Evolutionary conservation across 2,329 filamentous ascomycete species (phyloP).

Genomic region (Trichophyton benhamiae): DNA sequence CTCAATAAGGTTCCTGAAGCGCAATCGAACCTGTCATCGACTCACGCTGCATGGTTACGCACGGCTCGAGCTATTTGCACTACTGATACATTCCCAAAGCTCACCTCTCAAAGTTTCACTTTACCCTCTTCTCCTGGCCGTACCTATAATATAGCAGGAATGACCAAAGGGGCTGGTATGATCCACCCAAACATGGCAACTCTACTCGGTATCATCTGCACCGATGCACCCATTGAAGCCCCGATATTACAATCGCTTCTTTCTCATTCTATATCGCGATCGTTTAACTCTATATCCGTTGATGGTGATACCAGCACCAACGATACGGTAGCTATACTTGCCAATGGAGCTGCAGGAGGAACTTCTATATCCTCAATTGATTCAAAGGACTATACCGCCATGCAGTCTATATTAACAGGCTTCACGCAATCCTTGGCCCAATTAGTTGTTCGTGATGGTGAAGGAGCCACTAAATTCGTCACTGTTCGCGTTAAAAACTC

Average conservation of each 20-base stretch:
- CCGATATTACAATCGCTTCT: slow-evolving; percentile 57
- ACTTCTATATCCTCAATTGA: slow-evolving; percentile 43
- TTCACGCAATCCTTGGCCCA: slow-evolving; percentile 80
- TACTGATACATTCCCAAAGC: slow-evolving; percentile 95
- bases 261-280: slow-evolving; percentile 61
- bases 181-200: slow-evolving; percentile 99
- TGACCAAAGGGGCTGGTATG: slow-evolving; percentile 98
- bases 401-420: slow-evolving; percentile 57
- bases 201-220: slow-evolving; percentile 79
- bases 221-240: slow-evolving; percentile 69
- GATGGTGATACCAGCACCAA: slow-evolving; percentile 97
- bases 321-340: slow-evolving; percentile 87
- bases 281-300: slow-evolving; percentile 94
- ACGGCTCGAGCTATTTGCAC: slow-evolving; percentile 91
- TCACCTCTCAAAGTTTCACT: slow-evolving; percentile 70
- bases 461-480: slow-evolving; percentile 96
- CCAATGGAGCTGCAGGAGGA: slow-evolving; percentile 82
- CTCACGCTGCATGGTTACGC: slow-evolving; percentile 75
- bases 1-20: slow-evolving; percentile 67
- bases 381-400: slow-evolving; percentile 53
- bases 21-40: slow-evolving; percentile 55
- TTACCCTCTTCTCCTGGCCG: slow-evolving; percentile 65
- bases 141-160: slow-evolving; percentile 77
- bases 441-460: slow-evolving; percentile 87
- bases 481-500: slow-evolving; percentile 74